Conservation (phyloP, 2,329 filamentous ascomycete genomes). For the Lasiodiplodia citricola region DNA sequence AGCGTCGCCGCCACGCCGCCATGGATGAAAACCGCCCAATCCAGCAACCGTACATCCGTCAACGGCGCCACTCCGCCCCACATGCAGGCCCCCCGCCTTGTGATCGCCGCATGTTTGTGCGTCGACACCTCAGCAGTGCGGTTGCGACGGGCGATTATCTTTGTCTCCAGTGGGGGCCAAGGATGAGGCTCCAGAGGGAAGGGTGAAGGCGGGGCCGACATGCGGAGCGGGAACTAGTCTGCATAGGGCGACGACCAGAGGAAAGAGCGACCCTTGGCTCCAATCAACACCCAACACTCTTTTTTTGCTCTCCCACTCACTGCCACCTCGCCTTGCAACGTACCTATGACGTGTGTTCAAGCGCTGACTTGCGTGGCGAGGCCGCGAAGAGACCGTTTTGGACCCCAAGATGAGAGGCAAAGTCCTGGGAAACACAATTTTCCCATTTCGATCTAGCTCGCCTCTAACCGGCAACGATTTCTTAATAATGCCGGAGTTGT, state of each 20-base stretch:
- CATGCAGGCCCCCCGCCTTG: not conserved
- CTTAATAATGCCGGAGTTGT: too few relatives aligned
- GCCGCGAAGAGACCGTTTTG: not conserved
- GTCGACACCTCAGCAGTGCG: not conserved
- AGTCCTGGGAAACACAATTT: too few relatives aligned
- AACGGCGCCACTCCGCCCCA: not conserved
- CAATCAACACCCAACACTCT: not conserved
- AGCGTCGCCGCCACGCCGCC: constrained; percentile 10
- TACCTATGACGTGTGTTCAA: not conserved
- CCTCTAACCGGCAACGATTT: too few relatives aligned
- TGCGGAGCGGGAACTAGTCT: not conserved
- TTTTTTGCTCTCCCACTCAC: not conserved
- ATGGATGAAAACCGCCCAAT: not conserved
- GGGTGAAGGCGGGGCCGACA: not conserved
- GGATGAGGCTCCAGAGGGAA: constrained; percentile 3
- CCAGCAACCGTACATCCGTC: too few relatives aligned
- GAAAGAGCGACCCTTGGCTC: not conserved
- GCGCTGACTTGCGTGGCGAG: not conserved
- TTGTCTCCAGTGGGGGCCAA: constrained; percentile 5
- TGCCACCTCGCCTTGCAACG: not conserved
- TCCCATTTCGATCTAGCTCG: too few relatives aligned
- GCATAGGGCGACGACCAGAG: not conserved
- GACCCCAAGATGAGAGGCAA: too few relatives aligned
- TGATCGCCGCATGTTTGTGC: not conserved
- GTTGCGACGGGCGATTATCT: not conserved